Base-by-base conservation (phyloP, 495 filamentous ascomycete genomes). In the Usnea hakonensis region DNA sequence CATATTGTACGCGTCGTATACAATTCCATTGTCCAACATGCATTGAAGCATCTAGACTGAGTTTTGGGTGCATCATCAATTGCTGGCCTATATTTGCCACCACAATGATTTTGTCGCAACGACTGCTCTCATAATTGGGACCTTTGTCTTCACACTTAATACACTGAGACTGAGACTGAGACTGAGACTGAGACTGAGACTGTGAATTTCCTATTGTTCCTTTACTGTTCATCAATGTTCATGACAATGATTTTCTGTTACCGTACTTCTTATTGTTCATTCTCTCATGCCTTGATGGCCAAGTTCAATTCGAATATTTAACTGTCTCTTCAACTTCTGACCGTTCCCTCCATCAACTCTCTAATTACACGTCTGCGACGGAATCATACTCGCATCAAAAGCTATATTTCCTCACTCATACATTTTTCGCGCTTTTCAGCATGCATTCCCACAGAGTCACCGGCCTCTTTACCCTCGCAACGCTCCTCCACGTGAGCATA, bases 401-500 rank as follows among this genome's bases (percentile, higher is more conserved):
- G 6, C 32, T 32, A 6, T 0, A 32, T 19, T 14, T n/a, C 28
- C 14, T 16, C 28, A 52, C 6, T 52, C 48, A 14, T 30, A 10
- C 5, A 17, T 6, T n/a, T 19, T 16, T 26, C 26, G 28, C 11
- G 26, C 5, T 28, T 19, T 52, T 13, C 60, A 64, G 1, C 44
- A 67, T 65, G 64, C 41, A 21, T 35, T 52, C 21, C 13, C 28
- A 32, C 17, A 1, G 17, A 30, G 16, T 57, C 36, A 41, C 50
- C 28, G 17, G 33, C 44, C 21, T 60, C 26, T 16, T 63, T n/a
- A 40, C 33, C 38, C 44, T 30, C 50, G 26, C 50, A 17, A 40
- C 33, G 23, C 68, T 79, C 40, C 65, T 74, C 63, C 67, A 72
- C 35, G 63, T 78, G 54, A 69, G 69, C 63, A 67, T 75, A 60